Evolutionary conservation across 352 stramenopile species (phyloP).

Genomic region (Blastocystis sp.): DNA sequence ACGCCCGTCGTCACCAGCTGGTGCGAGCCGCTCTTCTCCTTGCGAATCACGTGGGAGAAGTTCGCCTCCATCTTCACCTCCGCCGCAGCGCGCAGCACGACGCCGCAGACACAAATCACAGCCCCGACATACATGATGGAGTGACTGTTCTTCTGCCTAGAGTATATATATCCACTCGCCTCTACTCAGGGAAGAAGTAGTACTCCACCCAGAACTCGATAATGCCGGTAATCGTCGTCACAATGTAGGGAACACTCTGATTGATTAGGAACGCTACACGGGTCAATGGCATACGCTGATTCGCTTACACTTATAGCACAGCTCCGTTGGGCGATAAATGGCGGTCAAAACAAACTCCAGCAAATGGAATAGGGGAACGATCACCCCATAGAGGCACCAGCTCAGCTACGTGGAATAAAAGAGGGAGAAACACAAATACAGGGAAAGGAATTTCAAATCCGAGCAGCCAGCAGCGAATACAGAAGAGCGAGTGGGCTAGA

Average conservation of each 20-base stretch:
- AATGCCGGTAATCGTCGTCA: slow-evolving; percentile 14
- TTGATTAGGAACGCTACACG: slow-evolving; percentile 63
- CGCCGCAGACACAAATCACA: slow-evolving; percentile 9
- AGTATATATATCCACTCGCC: not conserved
- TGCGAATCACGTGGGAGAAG: slow-evolving; percentile 64
- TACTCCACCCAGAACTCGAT: slow-evolving; percentile 66
- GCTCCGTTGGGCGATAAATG: slow-evolving; percentile 63
- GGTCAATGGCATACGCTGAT: not conserved
- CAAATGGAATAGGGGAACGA: slow-evolving; percentile 53
- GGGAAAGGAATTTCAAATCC: not conserved
- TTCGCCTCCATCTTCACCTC: slow-evolving; percentile 53
- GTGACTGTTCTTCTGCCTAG: slow-evolving; percentile 23
- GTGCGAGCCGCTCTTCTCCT: slow-evolving; percentile 38
- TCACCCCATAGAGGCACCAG: slow-evolving; percentile 65
- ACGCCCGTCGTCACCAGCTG: slow-evolving; percentile 50
- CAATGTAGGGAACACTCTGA: slow-evolving; percentile 48
- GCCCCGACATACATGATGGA: slow-evolving; percentile 14
- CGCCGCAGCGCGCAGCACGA: slow-evolving; percentile 5
- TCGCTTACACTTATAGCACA: slow-evolving; percentile 38
- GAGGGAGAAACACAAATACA: not conserved
- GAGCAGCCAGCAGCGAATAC: slow-evolving; percentile 53
- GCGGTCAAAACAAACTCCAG: slow-evolving; percentile 68
- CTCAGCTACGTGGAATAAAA: slow-evolving; percentile 24
- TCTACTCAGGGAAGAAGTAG: slow-evolving; percentile 37
- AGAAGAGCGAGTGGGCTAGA: slow-evolving; percentile 40